Base-by-base conservation (phyloP, 2,329 filamentous ascomycete genomes). In the Pestalotiopsis sp. region DNA sequence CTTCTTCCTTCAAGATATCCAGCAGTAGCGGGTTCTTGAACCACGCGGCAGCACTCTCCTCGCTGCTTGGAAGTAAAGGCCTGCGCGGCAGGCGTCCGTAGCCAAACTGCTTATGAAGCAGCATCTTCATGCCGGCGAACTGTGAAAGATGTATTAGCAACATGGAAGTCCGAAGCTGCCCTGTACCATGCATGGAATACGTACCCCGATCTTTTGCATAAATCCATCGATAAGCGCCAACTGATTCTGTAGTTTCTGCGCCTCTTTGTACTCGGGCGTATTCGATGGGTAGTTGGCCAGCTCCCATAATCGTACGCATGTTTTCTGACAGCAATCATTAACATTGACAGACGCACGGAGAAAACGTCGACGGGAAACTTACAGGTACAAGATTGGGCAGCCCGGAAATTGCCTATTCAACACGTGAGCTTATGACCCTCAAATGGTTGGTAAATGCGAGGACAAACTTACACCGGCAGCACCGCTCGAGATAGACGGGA, bases 401-500 rank as follows among this genome's bases (percentile, higher is more conserved):
- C 38, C 60, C 60, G 17, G 60, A 63, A 17, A 63, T 63, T 14
- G 60, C 60, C 60, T 63, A 7, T 17, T 14, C 4, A 4, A n/a
- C 2, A 9, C 3, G n/a, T 38, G 4, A 45, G 31, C 9, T 40
- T 14, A 41, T 23, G 31, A 31, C 7, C 11, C 0, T 4, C 12
- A 17, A 14, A 52, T 20, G 3, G 5, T 6, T 7, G 38, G 1
- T 13, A 23, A n/a, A 23, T 17, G 60, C 7, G 3, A 52, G 14
- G 4, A 27, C 31, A 5, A 17, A 69, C 70, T 70, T 58, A 72
- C 70, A 7, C 70, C 70, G 38, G 70, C 70, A 7, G 67, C 65
- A 11, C 70, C 70, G 49, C 67, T 69, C 13, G 70, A 52, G 4
- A 72, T 70, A 7, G 70, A 72, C 2, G 70, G 69, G 0, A 72